These are phyloP conservation scores for Elaphomyces granulatus DNA, from an alignment of 495 filamentous ascomycete genomes.

Conservation along the genomic window DNA sequence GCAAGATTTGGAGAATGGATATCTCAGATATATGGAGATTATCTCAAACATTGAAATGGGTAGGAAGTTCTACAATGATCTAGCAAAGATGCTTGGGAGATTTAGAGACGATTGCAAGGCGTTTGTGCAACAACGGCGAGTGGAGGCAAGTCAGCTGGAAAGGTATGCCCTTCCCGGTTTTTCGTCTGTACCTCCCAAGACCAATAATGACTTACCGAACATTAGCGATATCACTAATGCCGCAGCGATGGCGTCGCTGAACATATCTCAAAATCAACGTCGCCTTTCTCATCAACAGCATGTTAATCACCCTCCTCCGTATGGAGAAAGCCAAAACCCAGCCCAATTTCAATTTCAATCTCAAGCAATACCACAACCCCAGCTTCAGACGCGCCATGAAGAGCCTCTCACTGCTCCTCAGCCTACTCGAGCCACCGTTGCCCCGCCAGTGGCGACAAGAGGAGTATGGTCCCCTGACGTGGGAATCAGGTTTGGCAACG, in stretches of 20 bases:
- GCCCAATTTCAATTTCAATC: slow-evolving; percentile 21
- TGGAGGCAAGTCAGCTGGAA: slow-evolving; percentile 69
- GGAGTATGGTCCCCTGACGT: slow-evolving; percentile 68
- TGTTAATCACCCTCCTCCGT: slow-evolving; percentile 13
- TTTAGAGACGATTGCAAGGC: slow-evolving; percentile 64
- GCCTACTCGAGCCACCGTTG: slow-evolving; percentile 35
- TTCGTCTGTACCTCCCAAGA: background rate
- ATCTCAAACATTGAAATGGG: slow-evolving; percentile 78
- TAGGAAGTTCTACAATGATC: slow-evolving; percentile 92
- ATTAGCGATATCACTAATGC: slow-evolving; percentile 45
- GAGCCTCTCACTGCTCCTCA: slow-evolving; percentile 40
- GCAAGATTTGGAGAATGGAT: slow-evolving; percentile 82
- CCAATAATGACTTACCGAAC: slow-evolving; percentile 7
- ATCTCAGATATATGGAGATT: slow-evolving; percentile 89
- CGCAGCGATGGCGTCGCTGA: slow-evolving; percentile 44
- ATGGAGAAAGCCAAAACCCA: no score
- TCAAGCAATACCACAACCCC: slow-evolving; percentile 12
- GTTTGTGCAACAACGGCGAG: slow-evolving; percentile 65
- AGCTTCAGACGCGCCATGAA: background rate
- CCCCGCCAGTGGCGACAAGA: slow-evolving; percentile 37
- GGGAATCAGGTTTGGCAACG: slow-evolving; percentile 55
- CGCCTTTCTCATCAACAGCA: slow-evolving; percentile 22
- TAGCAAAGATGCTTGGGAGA: slow-evolving; percentile 65
- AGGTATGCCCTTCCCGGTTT: slow-evolving; percentile 39
- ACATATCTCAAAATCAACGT: slow-evolving; percentile 33